Evolutionary conservation across 2,329 filamentous ascomycete species (phyloP).

Genomic region (Claviceps fusiformis): DNA sequence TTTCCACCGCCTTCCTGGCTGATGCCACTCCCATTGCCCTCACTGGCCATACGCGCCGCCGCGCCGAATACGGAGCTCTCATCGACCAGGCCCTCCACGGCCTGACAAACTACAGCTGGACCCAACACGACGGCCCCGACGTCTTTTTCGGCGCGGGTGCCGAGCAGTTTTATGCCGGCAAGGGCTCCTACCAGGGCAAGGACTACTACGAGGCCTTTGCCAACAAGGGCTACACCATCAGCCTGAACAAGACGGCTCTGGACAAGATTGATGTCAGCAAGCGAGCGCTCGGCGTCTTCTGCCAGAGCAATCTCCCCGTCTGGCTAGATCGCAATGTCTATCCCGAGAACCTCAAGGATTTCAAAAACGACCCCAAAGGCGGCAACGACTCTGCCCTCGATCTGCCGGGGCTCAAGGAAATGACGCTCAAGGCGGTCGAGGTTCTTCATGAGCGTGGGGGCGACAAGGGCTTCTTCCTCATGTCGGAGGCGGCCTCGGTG

Average conservation of each 20-base stretch:
- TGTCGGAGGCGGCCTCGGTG: constrained; percentile 74
- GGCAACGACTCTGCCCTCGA: constrained; percentile 51
- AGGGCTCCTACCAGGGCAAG: constrained; percentile 51
- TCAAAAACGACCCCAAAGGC: constrained; percentile 58
- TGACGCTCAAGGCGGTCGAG: constrained; percentile 78
- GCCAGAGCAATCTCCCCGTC: constrained; percentile 59
- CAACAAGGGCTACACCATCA: constrained; percentile 57
- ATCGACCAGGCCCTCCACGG: constrained; percentile 67
- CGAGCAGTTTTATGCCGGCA: constrained; percentile 61
- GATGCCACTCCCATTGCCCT: constrained; percentile 73
- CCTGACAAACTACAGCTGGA: constrained; percentile 71
- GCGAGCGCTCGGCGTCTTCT: constrained; percentile 66
- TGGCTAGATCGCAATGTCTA: constrained; percentile 83
- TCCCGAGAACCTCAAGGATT: constrained; percentile 50
- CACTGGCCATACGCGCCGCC: constrained; percentile 57
- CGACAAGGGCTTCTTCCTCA: constrained; percentile 70
- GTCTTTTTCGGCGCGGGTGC: constrained; percentile 74
- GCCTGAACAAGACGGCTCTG: constrained; percentile 62
- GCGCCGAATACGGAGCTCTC: constrained; percentile 55
- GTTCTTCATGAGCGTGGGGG: constrained; percentile 55
- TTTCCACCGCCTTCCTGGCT: constrained; percentile 68
- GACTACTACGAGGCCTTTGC: constrained; percentile 71
- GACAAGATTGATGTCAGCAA: constrained; percentile 39
- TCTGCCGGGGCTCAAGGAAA: constrained; percentile 73
- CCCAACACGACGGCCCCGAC: constrained; percentile 58